Evolutionary conservation across 768 basidiomycete species (phyloP).

Genomic region (Podaxis carcinomalis): DNA sequence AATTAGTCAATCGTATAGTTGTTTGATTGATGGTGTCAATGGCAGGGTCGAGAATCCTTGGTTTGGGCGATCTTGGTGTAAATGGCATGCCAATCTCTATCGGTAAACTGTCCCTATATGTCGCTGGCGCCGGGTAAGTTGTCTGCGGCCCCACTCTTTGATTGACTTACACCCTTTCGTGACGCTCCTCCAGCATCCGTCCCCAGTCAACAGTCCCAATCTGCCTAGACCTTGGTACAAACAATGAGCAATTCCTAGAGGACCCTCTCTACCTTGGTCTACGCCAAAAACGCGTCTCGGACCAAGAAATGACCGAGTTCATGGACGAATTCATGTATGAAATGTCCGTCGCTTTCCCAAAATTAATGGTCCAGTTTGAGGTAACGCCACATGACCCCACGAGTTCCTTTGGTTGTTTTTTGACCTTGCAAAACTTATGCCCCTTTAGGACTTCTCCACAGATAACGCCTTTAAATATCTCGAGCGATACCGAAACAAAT

Average conservation of each 20-base stretch:
- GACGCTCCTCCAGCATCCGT: conserved; percentile 48
- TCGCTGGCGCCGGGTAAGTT: conserved; percentile 82
- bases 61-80: conserved; percentile 78
- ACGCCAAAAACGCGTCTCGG: conserved; percentile 61
- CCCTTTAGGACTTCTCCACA: conserved; percentile 77
- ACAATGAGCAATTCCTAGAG: conserved; percentile 72
- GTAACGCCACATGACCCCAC: conserved; percentile 25
- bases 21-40: conserved; percentile 20
- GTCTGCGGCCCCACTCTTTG: conserved; percentile 6
- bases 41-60: conserved; percentile 80
- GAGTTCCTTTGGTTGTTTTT: neutral
- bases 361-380: conserved; percentile 84
- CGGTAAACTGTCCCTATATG: conserved; percentile 89
- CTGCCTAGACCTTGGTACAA: conserved; percentile 85
- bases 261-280: conserved; percentile 91
- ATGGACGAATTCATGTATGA: conserved; percentile 94
- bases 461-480: conserved; percentile 89
- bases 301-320: conserved; percentile 68
- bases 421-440: neutral
- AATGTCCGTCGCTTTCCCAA: conserved; percentile 71
- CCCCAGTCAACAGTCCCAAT: conserved; percentile 79
- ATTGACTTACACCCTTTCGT: neutral
- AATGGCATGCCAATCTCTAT: conserved; percentile 88
- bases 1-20: neutral
- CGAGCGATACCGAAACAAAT: conserved; percentile 67